phyloP scores from a whole-genome alignment of 2,329 filamentous ascomycete genomes.

The Xylariaceae sp. region DNA sequence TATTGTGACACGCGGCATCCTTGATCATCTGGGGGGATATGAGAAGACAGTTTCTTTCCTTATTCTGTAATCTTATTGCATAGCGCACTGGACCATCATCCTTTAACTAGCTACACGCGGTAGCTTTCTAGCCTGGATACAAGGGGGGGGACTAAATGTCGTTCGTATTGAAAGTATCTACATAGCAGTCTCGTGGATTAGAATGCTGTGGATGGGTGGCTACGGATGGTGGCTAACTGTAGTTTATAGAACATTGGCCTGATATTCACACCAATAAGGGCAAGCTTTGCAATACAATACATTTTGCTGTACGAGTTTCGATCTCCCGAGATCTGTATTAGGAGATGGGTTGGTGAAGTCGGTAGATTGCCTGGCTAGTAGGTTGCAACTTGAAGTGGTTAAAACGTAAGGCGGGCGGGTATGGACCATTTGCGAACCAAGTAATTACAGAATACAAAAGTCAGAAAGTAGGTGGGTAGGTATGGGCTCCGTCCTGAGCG shows the following conservation, averaged over 20 bases:
- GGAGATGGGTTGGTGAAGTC: too few species aligned
- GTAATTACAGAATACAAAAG: too few species aligned
- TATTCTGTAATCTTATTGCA: constrained; percentile 26
- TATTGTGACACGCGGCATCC: constrained; percentile 46
- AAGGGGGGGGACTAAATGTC: not conserved
- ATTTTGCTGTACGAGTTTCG: too few species aligned
- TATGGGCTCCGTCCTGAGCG: too few species aligned
- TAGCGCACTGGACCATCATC: constrained; percentile 15
- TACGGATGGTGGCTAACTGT: not conserved
- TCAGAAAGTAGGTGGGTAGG: too few species aligned
- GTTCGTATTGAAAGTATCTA: constrained; percentile 1
- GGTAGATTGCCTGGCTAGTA: too few species aligned
- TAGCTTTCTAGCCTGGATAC: constrained; percentile 1
- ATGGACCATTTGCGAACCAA: too few species aligned
- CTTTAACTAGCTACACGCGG: not conserved
- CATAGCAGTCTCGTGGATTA: not conserved
- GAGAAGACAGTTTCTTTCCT: constrained; percentile 1
- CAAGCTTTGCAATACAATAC: too few species aligned
- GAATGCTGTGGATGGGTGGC: not conserved
- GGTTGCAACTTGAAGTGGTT: too few species aligned
- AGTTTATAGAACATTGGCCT: not conserved
- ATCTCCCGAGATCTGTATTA: too few species aligned
- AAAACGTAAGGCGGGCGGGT: too few species aligned
- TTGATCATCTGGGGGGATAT: not conserved
- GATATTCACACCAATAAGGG: too few species aligned